phyloP scores from a whole-genome alignment of 2,329 filamentous ascomycete species.

The Ascochyta viciae-villosae region DNA sequence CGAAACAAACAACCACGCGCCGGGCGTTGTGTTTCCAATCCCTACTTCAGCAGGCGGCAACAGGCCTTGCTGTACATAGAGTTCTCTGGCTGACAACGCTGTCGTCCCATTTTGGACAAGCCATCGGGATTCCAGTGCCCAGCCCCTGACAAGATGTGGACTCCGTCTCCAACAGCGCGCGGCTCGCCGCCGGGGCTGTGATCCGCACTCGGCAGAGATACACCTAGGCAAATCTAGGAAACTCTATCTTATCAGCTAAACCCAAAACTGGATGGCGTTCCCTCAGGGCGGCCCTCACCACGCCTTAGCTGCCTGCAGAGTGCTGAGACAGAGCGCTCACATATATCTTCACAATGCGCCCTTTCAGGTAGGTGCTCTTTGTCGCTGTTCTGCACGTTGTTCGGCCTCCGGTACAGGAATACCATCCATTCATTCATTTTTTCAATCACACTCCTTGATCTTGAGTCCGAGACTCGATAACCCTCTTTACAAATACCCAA shows the following conservation, averaged over 20 bases:
- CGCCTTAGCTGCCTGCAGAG: conserved; percentile 26
- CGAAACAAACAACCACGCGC: conserved; percentile 16
- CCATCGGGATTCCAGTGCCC: conserved; percentile 15
- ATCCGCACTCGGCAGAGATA: conserved; percentile 22
- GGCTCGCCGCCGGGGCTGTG: conserved; percentile 26
- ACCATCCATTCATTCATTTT: conserved; percentile 41
- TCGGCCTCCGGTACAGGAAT: conserved; percentile 44
- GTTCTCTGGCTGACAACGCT: conserved; percentile 2
- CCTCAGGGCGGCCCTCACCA: conserved; percentile 18
- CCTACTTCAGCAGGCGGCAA: conserved; percentile 2
- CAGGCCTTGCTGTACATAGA: not conserved
- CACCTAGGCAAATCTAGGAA: conserved; percentile 25
- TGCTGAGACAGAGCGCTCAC: conserved; percentile 18
- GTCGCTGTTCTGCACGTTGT: conserved; percentile 26
- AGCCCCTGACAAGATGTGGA: conserved; percentile 28
- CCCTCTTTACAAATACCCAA: conserved; percentile 32
- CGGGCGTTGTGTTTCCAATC: conserved; percentile 11
- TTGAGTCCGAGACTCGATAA: conserved; percentile 46
- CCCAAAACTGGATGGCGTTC: conserved; percentile 21
- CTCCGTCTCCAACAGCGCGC: conserved; percentile 28
- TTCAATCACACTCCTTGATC: conserved; percentile 34
- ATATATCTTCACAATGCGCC: conserved; percentile 30
- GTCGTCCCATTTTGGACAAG: not conserved
- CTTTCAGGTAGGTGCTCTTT: conserved; percentile 15
- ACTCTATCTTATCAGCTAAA: conserved; percentile 19